Evolutionary conservation across 768 basidiomycete genomes (phyloP).

Genomic region (Lentinus brumalis): DNA sequence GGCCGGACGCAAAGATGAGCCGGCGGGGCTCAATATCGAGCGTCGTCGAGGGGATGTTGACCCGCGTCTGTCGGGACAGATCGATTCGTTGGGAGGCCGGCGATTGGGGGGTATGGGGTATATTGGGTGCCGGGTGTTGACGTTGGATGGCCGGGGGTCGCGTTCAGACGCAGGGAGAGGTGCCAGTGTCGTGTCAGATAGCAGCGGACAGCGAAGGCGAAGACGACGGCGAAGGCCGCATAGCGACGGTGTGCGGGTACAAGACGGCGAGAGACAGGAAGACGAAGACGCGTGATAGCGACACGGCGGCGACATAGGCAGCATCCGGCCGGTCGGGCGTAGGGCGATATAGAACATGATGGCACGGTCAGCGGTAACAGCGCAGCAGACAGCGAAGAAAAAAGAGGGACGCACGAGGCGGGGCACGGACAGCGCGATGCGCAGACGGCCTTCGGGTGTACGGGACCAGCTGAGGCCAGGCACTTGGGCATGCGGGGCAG

Average conservation of each 20-base stretch:
- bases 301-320: background rate
- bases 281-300: background rate
- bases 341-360: background rate
- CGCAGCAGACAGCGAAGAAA: background rate
- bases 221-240: too few relatives aligned
- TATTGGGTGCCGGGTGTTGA: background rate
- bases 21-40: conserved; percentile 70
- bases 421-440: conserved; percentile 56
- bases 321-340: background rate
- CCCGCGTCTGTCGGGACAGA: conserved; percentile 42
- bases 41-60: conserved; percentile 46
- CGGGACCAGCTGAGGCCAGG: conserved; percentile 53
- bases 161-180: background rate
- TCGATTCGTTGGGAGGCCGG: background rate
- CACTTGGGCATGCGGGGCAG: background rate
- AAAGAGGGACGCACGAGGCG: conserved; percentile 49
- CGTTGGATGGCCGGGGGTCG: background rate
- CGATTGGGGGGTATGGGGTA: background rate
- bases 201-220: too few relatives aligned
- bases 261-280: background rate
- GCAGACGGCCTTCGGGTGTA: conserved; percentile 39
- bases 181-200: background rate
- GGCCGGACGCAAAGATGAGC: conserved; percentile 52
- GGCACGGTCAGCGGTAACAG: background rate
- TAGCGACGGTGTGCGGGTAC: background rate